Base-by-base conservation (phyloP, 805 yeast genomes). In the Metschnikowia cubensis region DNA sequence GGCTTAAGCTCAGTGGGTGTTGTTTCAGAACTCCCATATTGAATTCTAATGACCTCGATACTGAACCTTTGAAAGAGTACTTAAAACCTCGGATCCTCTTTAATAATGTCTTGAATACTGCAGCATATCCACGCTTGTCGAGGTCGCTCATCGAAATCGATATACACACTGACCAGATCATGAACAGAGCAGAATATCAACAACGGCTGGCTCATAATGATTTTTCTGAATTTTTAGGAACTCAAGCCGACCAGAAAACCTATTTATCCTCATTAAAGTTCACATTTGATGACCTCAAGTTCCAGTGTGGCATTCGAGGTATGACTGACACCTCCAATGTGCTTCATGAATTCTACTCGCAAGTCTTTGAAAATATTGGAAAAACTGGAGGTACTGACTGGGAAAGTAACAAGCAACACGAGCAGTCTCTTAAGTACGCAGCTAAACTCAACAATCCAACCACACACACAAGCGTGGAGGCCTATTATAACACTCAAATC, bases 111-210 rank as follows among this genome's bases (percentile, higher is more conserved):
- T 53, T 77, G 3, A 54, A 61, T 10, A 61, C 53, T 0, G 17
- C 17, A 20, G 33, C 45, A 3, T 75, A 69, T 50, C 76, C 79
- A 1, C 68, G 95, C 50, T 78, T 82, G 47, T 86, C 90, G 0
- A 71, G 80, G 51, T 74, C 85, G 4, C 67, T 83, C 8, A 61
- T 89, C 4, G 98, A 92, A 62, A 60, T 90, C 13, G 97, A 92
- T 63, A 68, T 85, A 0, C 57, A 73, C 5, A 83, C 89, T 0
- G 74, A 70, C n/a, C 68, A 76, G 63, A 85, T 92, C 11, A 32
- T 67, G 7, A 90, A 91, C 61, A 66, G 90, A 21, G 47, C 58
- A 1, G 68, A 67, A 0, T 42, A 84, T 8, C 58, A 56, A 3
- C 76, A 75, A 50, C 60, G 82, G 32, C 69, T 77, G 47, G 55